phyloP scores from a whole-genome alignment of 192 early-diverging fungal genomes.

The Diversispora epigaea region DNA sequence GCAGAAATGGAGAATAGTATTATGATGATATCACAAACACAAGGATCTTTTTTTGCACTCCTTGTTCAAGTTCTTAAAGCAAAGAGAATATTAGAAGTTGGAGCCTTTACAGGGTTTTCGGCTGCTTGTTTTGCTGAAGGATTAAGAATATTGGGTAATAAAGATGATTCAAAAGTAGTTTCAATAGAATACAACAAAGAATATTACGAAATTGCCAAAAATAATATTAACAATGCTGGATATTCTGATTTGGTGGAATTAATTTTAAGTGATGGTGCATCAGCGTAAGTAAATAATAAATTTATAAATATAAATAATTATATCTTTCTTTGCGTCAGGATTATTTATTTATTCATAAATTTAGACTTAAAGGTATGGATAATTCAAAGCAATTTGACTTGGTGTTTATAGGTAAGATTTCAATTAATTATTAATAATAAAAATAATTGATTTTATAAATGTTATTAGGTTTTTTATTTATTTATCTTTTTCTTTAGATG shows the following conservation, averaged over 20 bases:
- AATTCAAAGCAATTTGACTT: conserved; percentile 56
- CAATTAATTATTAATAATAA: too few species aligned
- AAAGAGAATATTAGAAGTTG: conserved; percentile 62
- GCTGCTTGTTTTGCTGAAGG: conserved; percentile 70
- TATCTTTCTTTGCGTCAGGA: not conserved
- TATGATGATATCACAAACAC: conserved; percentile 44
- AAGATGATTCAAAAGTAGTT: conserved; percentile 35
- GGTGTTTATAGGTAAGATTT: conserved; percentile 52
- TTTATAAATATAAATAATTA: not conserved
- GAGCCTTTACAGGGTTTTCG: conserved; percentile 65
- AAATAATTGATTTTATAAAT: too few species aligned
- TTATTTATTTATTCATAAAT: not conserved
- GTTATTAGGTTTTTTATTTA: not conserved
- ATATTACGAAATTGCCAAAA: conserved; percentile 48
- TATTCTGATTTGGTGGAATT: conserved; percentile 47
- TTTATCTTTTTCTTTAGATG: conserved; percentile 46
- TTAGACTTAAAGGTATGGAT: conserved; percentile 27
- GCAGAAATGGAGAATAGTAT: too few species aligned
- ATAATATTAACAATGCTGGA: conserved; percentile 39
- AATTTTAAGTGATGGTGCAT: conserved; percentile 40
- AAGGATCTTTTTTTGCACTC: conserved; percentile 52
- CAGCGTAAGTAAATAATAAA: conserved; percentile 37
- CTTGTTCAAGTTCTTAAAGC: conserved; percentile 53
- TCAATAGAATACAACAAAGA: conserved; percentile 57
- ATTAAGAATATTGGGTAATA: conserved; percentile 32